phyloP scores from a whole-genome alignment of 129 eudicot genomes.

The Chrysanthemum makinoi region DNA sequence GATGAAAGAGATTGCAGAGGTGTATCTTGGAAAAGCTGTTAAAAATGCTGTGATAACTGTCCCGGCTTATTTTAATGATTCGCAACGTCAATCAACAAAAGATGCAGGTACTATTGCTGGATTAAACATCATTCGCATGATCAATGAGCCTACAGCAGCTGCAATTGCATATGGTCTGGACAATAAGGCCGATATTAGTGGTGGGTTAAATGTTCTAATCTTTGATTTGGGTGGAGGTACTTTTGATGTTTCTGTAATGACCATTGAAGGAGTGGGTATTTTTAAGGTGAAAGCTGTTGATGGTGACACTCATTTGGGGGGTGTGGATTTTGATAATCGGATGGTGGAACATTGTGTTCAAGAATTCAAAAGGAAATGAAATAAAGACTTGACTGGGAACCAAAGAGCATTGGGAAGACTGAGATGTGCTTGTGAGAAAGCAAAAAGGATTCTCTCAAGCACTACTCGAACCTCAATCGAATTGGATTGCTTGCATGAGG shows the following conservation, averaged over 20 bases:
- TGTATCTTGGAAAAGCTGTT: conserved; percentile 22
- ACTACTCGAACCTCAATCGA: conserved; percentile 1
- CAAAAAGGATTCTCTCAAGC: background rate
- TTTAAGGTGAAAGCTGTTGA: background rate
- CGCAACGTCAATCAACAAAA: conserved; percentile 29
- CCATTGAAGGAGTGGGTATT: background rate
- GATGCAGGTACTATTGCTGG: conserved; percentile 29
- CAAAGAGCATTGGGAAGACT: background rate
- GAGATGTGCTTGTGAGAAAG: conserved; percentile 3
- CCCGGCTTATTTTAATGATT: conserved; percentile 25
- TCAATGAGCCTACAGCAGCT: conserved; percentile 35
- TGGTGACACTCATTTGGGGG: background rate
- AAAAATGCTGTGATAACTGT: conserved; percentile 22
- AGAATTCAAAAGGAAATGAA: background rate
- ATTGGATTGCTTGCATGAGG: background rate
- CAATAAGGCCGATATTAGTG: background rate
- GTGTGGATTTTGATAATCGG: background rate
- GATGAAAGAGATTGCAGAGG: conserved; percentile 28
- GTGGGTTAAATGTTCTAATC: background rate
- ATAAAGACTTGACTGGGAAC: background rate
- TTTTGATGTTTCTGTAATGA: background rate
- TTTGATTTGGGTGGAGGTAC: conserved; percentile 11
- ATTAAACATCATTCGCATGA: conserved; percentile 13
- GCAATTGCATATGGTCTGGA: conserved; percentile 23
- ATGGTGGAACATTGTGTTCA: background rate